Conservation (phyloP, 1,284 basidiomycete genomes). For the Agaricales sp. region DNA sequence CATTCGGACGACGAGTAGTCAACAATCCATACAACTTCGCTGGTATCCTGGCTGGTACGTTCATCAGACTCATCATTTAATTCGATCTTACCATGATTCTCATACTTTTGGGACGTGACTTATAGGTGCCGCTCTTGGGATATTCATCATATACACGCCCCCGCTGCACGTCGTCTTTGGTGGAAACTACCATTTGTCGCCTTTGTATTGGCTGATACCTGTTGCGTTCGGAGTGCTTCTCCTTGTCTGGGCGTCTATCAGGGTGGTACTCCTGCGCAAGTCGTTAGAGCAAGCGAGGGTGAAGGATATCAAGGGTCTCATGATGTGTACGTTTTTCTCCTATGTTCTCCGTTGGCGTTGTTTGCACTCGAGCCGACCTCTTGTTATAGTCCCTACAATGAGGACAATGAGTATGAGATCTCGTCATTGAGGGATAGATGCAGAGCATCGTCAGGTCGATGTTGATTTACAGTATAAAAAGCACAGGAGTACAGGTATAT, state of each 20-base stretch:
- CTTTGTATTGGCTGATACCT: conserved; percentile 61
- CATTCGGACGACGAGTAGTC: conserved; percentile 46
- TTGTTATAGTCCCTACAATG: conserved; percentile 48
- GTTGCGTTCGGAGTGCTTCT: conserved; percentile 48
- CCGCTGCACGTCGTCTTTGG: conserved; percentile 61
- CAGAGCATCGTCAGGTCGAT: not conserved
- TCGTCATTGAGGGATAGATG: conserved; percentile 12
- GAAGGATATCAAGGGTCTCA: conserved; percentile 54
- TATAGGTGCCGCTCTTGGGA: conserved; percentile 27
- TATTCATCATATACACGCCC: conserved; percentile 61
- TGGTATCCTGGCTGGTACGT: conserved; percentile 52
- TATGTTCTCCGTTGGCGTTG: not conserved
- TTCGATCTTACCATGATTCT: not conserved
- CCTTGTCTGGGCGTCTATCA: conserved; percentile 47
- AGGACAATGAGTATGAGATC: conserved; percentile 54
- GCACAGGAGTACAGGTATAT: no score
- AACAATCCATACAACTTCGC: conserved; percentile 56
- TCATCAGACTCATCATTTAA: no score
- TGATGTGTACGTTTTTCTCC: conserved; percentile 48
- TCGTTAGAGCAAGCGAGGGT: conserved; percentile 43
- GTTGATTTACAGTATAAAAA: no score
- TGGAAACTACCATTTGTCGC: conserved; percentile 44
- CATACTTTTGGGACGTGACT: not conserved
- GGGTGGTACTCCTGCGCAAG: conserved; percentile 46
- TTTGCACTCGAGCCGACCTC: not conserved